Evolutionary conservation across 2,329 filamentous ascomycete species (phyloP), one percentile per base, ranked within the genome.

Genomic region (Aspergillus caelatus): DNA sequence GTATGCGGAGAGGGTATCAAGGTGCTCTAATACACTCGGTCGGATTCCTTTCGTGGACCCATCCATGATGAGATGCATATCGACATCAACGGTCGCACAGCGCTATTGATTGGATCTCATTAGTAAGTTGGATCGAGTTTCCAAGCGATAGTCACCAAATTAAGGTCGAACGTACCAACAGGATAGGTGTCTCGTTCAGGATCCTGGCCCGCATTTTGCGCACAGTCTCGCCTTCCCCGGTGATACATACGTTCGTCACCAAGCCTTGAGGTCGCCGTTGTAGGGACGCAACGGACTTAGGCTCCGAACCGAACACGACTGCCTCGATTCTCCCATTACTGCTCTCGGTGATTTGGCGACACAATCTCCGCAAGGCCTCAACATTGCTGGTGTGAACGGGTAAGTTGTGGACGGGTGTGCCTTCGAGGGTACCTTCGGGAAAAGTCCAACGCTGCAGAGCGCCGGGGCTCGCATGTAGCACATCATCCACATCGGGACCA

Each of bases 371-470:
- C 71, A 99, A 83, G 69, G 89, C 89, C 73, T 91, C 89, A 66
- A 98, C 87, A 75, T 97, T 96, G 77, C 92, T 89, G 63, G 88
- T 88, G 77, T 99, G 95, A 28, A 97, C 89, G n/a, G 95, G 95
- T 66, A 99, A 84, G 75, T 96, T 91, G 82, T 96, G 89, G 62
- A 93, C 90, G 53, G 93, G 91, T 62, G 93, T 89, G 71, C 92
- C 90, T 74, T 96, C 93, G 65, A 91, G 88, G 60, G 92, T 91
- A 71, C 92, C 93, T 76, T 92, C 91, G 67, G 94, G 91, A 79
- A 97, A 94, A 57, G 93, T 95, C 95, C 95, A 99, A 77, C 92
- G 89, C 69, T 94, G 87, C 68, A 96, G 89, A 65, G 94, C 94
- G 71, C 93, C 91, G 62, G 89, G 88, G 67, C 92, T 97, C 67